Evolutionary conservation across 2,329 filamentous ascomycete genomes (phyloP).

Genomic region (Septoria linicola): DNA sequence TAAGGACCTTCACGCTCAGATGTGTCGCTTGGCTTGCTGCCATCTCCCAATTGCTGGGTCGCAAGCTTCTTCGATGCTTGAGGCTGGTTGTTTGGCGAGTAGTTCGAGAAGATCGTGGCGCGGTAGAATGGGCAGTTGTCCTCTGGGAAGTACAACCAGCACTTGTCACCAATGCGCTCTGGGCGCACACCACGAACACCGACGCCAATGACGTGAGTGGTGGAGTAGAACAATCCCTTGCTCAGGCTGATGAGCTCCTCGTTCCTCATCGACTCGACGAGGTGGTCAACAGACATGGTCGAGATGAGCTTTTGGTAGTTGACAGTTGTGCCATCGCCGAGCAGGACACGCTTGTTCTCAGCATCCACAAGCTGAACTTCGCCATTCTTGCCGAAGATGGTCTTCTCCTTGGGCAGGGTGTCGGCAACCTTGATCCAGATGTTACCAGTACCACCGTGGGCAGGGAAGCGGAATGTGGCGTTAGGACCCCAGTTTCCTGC

Average conservation of each 20-base stretch:
- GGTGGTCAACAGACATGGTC: constrained; percentile 92
- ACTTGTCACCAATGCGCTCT: constrained; percentile 97
- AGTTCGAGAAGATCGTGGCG: constrained; percentile 99
- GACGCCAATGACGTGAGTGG: constrained; percentile 94
- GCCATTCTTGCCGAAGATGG: constrained; percentile 80
- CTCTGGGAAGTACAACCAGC: constrained; percentile 99
- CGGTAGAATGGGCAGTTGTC: constrained; percentile 99
- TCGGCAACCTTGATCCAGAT: constrained; percentile 98
- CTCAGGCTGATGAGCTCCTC: constrained; percentile 76
- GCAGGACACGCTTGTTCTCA: constrained; percentile 74
- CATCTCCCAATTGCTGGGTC: constrained; percentile 81
- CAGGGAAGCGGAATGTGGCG: constrained; percentile 96
- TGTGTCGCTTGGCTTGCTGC: constrained; percentile 71
- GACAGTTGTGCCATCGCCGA: constrained; percentile 82
- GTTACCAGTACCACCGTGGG: constrained; percentile 89
- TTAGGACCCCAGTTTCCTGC: constrained; percentile 98
- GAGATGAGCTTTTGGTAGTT: constrained; percentile 89
- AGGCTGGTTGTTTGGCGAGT: constrained; percentile 98
- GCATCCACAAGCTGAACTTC: constrained; percentile 85
- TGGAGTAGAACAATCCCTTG: constrained; percentile 94
- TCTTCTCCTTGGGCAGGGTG: constrained; percentile 89
- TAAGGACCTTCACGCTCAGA: constrained; percentile 85
- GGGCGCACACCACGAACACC: constrained; percentile 89
- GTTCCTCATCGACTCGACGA: constrained; percentile 85
- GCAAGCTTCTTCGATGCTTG: constrained; percentile 77